These are phyloP conservation scores for Starmerella kuoi DNA, from an alignment of 805 yeast genomes.

Conservation along the genomic window DNA sequence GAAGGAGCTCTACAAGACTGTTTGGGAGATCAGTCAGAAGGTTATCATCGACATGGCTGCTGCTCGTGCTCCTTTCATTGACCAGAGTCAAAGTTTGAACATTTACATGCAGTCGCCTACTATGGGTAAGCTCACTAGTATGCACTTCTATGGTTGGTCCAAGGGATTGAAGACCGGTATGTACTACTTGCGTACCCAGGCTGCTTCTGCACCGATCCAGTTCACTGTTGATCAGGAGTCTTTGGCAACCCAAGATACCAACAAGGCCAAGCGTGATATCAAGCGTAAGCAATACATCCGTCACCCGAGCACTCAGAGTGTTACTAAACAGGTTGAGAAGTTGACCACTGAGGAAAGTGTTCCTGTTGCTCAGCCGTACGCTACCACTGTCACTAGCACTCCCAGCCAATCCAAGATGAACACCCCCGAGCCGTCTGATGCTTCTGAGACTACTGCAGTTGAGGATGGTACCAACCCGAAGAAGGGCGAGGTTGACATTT, in stretches of 20 bases:
- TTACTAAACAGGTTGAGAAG: slow-evolving; percentile 12
- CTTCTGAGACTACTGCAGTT: slow-evolving; percentile 10
- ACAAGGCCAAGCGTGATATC: slow-evolving; percentile 16
- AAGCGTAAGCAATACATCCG: slow-evolving; percentile 23
- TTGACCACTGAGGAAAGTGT: slow-evolving; percentile 3
- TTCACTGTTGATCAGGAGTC: slow-evolving; percentile 57
- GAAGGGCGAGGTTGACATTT: slow-evolving; percentile 61
- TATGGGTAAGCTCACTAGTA: slow-evolving; percentile 89
- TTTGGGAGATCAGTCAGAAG: slow-evolving; percentile 91
- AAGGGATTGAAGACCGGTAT: slow-evolving; percentile 97
- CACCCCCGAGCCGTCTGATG: slow-evolving; percentile 15
- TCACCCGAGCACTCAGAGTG: slow-evolving; percentile 5
- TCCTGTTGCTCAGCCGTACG: slow-evolving; percentile 1
- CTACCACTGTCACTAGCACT: slow-evolving; percentile 7
- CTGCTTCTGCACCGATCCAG: slow-evolving; percentile 94
- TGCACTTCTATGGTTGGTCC: slow-evolving; percentile 99
- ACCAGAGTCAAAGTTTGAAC: slow-evolving; percentile 87
- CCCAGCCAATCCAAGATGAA: slow-evolving; percentile 6
- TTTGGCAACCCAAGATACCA: slow-evolving; percentile 20
- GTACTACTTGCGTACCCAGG: slow-evolving; percentile 95
- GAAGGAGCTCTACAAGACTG: slow-evolving; percentile 77
- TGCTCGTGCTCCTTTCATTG: slow-evolving; percentile 58
- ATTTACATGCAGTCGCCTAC: slow-evolving; percentile 82
- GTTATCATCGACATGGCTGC: slow-evolving; percentile 77
- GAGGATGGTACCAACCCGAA: slow-evolving; percentile 21